A percentile compares a stretch with the other conserved stretches of the same genome.
Evolutionary conservation across 2,329 filamentous ascomycete species (phyloP).

Genomic region (Monilinia fructigena): DNA sequence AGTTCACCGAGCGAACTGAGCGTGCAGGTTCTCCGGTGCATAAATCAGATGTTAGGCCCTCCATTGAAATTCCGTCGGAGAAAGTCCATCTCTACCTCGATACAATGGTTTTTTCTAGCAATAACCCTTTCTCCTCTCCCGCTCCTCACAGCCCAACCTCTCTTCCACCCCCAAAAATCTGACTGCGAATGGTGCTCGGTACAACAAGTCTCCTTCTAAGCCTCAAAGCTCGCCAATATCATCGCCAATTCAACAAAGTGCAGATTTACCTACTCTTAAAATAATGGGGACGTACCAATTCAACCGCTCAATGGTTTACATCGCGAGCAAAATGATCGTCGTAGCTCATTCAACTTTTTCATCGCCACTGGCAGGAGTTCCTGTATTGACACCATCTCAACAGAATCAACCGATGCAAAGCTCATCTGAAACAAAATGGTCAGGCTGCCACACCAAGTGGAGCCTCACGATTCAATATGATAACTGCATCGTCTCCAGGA

Average conservation of each 20-base stretch:
- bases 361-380: constrained; percentile 37
- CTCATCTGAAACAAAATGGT: constrained; percentile 25
- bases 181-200: constrained; percentile 32
- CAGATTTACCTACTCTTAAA: constrained; percentile 25
- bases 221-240: constrained; percentile 21
- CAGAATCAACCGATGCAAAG: constrained; percentile 27
- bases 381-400: constrained; percentile 35
- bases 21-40: constrained; percentile 31
- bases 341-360: constrained; percentile 36
- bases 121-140: constrained; percentile 39
- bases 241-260: constrained; percentile 26
- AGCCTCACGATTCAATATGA: constrained; percentile 12
- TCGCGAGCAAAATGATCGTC: constrained; percentile 31
- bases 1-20: constrained; percentile 18
- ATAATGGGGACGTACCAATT: constrained; percentile 23
- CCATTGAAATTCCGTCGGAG: neutral
- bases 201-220: constrained; percentile 20
- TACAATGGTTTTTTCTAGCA: constrained; percentile 20
- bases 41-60: constrained; percentile 10
- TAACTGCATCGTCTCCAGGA: constrained; percentile 23
- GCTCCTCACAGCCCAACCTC: constrained; percentile 39
- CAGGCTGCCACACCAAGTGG: constrained; percentile 20
- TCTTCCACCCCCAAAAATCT: constrained; percentile 38
- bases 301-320: constrained; percentile 26
- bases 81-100: constrained; percentile 21